Conservation (phyloP, 2,329 filamentous ascomycete genomes). For the Phyllosticta citribraziliensis region DNA sequence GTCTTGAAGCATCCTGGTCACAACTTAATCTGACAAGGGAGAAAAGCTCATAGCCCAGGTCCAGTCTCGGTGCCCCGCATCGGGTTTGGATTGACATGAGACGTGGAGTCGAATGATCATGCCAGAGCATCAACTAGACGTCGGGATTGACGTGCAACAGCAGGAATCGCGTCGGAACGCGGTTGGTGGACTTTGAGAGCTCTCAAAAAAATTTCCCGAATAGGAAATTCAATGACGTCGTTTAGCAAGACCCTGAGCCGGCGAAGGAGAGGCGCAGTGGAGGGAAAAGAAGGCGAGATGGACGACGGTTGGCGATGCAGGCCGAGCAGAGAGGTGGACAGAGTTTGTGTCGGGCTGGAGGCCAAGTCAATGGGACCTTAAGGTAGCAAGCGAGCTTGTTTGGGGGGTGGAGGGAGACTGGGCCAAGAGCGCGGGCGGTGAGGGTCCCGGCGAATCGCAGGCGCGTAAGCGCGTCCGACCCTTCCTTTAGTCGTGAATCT, state of each 20-base stretch:
- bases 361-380: not conserved
- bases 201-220: not conserved
- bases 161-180: not conserved
- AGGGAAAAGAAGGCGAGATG: not conserved
- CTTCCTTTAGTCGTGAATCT: not conserved
- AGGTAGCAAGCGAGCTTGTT: slow-evolving; percentile 7
- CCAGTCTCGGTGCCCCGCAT: not conserved
- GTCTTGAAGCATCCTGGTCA: not conserved
- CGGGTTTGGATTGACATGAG: not conserved
- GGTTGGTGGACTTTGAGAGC: not conserved
- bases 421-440: slow-evolving; percentile 4
- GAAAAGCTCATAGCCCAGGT: not conserved
- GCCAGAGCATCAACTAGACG: not conserved
- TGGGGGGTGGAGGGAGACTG: not conserved
- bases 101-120: not conserved
- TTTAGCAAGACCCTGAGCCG: not conserved
- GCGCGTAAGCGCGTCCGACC: slow-evolving; percentile 1
- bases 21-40: too few relatives aligned
- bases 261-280: not conserved
- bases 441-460: not conserved
- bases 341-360: not conserved
- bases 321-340: not conserved
- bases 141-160: not conserved
- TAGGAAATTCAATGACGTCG: not conserved
- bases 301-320: not conserved